phyloP scores from a whole-genome alignment of 495 filamentous ascomycete genomes.

The Neohortaea acidophila region DNA sequence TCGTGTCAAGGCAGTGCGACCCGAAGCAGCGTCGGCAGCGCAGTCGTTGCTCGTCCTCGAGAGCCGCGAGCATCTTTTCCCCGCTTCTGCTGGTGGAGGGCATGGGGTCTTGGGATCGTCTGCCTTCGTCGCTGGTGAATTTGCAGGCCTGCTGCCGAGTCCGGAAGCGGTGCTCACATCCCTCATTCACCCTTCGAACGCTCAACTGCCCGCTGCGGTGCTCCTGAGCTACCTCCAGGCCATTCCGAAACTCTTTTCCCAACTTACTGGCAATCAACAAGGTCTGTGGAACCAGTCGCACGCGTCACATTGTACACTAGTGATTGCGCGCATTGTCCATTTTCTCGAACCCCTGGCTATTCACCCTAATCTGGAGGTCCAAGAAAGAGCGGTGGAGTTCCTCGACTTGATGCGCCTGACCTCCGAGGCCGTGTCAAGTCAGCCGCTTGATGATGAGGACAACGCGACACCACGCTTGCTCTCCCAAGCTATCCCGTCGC shows the following conservation, averaged over 20 bases:
- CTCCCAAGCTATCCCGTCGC: constrained; percentile 69
- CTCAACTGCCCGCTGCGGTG: constrained; percentile 43
- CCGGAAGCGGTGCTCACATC: constrained; percentile 51
- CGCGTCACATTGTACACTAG: constrained; percentile 53
- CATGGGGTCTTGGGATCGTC: constrained; percentile 53
- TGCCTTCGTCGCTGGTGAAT: constrained; percentile 82
- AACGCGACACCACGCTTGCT: constrained; percentile 56
- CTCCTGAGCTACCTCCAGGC: constrained; percentile 75
- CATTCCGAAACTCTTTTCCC: constrained; percentile 63
- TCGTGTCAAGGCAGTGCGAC: constrained; percentile 68
- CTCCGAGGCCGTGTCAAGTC: constrained; percentile 58
- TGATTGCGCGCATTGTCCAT: constrained; percentile 64
- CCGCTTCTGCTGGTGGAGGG: constrained; percentile 31
- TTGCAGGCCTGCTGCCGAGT: constrained; percentile 47
- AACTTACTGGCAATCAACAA: constrained; percentile 42
- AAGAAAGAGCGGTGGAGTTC: constrained; percentile 87
- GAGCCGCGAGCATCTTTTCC: constrained; percentile 33
- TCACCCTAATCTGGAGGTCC: constrained; percentile 85
- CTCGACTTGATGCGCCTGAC: constrained; percentile 74
- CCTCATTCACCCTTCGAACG: constrained; percentile 51
- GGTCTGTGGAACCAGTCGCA: constrained; percentile 45
- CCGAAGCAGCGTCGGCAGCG: constrained; percentile 66
- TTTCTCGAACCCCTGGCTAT: constrained; percentile 60
- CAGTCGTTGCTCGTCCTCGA: constrained; percentile 50
- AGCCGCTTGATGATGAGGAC: constrained; percentile 36